Evolutionary conservation across 306 rosid genomes (phyloP).

Genomic region (Sicyos baderoa): DNA sequence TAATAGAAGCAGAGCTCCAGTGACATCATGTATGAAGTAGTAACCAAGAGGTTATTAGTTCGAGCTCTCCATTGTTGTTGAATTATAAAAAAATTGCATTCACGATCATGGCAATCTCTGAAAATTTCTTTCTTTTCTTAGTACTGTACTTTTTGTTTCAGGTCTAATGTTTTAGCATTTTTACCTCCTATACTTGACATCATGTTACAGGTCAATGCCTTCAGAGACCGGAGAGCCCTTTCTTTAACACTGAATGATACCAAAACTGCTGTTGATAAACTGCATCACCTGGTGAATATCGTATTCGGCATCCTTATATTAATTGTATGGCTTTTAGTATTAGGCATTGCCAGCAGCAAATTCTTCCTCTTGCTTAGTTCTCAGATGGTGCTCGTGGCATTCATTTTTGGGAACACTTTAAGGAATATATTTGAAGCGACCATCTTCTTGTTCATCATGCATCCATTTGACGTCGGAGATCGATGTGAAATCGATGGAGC

Average conservation of each 20-base stretch:
- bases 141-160: not conserved
- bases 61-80: no score
- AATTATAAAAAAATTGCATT: no score
- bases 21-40: no score
- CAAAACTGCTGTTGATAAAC: conserved; percentile 87
- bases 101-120: not conserved
- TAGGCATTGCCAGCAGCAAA: conserved; percentile 66
- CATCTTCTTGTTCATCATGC: conserved; percentile 76
- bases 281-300: conserved; percentile 64
- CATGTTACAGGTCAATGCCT: conserved; percentile 60
- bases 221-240: conserved; percentile 91
- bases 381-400: conserved; percentile 75
- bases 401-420: conserved; percentile 87
- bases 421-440: conserved; percentile 81
- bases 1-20: not conserved
- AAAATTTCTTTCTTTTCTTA: not conserved
- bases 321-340: conserved; percentile 59
- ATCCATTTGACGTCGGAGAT: conserved; percentile 94
- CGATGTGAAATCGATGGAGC: conserved; percentile 75
- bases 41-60: not conserved
- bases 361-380: conserved; percentile 65
- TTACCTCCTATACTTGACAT: not conserved
- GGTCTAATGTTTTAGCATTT: not conserved
- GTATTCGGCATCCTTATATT: conserved; percentile 43
- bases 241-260: conserved; percentile 89